These are phyloP conservation scores for Neurospora sp. DNA, from an alignment of 495 filamentous ascomycete species.

Conservation along the genomic window DNA sequence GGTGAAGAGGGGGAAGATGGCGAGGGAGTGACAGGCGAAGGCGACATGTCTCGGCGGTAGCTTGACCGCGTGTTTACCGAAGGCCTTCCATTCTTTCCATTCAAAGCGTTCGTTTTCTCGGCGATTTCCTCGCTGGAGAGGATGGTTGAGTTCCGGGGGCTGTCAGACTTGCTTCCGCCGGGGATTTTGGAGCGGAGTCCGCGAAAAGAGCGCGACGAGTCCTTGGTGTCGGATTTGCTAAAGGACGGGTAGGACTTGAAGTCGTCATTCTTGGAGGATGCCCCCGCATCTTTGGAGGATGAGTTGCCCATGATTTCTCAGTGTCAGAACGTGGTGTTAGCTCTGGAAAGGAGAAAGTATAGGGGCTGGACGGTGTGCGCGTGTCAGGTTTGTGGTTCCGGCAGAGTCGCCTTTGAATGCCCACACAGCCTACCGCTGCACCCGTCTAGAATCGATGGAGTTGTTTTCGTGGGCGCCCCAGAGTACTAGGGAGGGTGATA, in stretches of 20 bases:
- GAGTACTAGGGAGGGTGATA: conserved; percentile 37
- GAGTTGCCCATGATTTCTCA: conserved; percentile 74
- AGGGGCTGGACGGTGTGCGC: conserved; percentile 31
- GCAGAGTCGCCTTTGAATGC: conserved; percentile 24
- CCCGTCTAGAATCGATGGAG: conserved; percentile 24
- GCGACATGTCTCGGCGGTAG: conserved; percentile 24
- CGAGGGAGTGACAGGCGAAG: conserved; percentile 34
- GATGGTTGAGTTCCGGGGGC: conserved; percentile 64
- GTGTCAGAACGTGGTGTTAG: conserved; percentile 15
- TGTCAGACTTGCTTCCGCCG: conserved; percentile 55
- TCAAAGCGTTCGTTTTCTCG: conserved; percentile 68
- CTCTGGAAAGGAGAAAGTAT: conserved; percentile 19
- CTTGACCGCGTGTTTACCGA: conserved; percentile 33
- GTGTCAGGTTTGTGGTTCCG: conserved; percentile 30
- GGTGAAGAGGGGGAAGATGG: conserved; percentile 33
- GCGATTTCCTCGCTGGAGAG: conserved; percentile 49
- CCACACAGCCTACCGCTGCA: conserved; percentile 37
- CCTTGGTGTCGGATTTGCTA: conserved; percentile 87
- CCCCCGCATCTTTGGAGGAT: conserved; percentile 64
- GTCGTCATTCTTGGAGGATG: conserved; percentile 28
- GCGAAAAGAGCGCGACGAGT: conserved; percentile 84
- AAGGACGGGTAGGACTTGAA: conserved; percentile 84
- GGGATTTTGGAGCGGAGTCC: conserved; percentile 55
- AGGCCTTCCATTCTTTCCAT: conserved; percentile 44
- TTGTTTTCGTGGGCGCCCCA: conserved; percentile 7